Conservation (phyloP, 2,329 filamentous ascomycete species). For the Cercospora sp. region DNA sequence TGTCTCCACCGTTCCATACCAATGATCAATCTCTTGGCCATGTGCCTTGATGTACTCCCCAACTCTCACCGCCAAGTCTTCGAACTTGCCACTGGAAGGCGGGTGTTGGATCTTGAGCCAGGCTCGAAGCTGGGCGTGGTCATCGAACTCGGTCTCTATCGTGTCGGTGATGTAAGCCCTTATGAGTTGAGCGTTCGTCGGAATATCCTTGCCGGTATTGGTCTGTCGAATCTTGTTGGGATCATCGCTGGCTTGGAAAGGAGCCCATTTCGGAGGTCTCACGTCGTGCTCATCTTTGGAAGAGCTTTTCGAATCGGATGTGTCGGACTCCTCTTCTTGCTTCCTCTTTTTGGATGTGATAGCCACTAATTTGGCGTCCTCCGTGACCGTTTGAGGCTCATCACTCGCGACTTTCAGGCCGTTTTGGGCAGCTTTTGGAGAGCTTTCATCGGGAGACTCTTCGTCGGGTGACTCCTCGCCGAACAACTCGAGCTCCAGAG, state of each 20-base stretch:
- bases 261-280: background rate
- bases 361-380: background rate
- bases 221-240: background rate
- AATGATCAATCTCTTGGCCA: background rate
- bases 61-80: background rate
- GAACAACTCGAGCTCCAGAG: conserved; percentile 3
- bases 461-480: background rate
- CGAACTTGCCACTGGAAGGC: background rate
- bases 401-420: background rate
- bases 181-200: background rate
- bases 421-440: background rate
- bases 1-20: background rate
- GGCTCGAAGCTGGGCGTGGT: conserved; percentile 1
- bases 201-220: background rate
- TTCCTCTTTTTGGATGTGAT: background rate
- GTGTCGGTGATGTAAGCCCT: background rate
- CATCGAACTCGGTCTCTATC: background rate
- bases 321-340: background rate
- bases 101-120: conserved; percentile 2
- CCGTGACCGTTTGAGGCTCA: background rate
- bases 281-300: background rate
- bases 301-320: background rate
- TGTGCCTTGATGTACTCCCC: background rate
- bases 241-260: background rate
- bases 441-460: background rate